Conservation (phyloP, 1,284 basidiomycete species). For the Wallemia ichthyophaga region DNA sequence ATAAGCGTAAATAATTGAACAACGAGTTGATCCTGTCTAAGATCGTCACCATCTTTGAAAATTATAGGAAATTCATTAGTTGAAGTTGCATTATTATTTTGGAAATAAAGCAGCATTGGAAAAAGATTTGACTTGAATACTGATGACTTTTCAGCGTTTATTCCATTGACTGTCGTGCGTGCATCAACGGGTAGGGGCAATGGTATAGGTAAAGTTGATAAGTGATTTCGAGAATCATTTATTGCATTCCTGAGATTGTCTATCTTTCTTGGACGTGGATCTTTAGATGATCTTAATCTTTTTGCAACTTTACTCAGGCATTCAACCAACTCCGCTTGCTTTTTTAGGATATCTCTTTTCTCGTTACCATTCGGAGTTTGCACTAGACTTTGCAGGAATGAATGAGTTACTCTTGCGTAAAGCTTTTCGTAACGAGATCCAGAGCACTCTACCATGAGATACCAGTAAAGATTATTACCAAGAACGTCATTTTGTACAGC, state of each 20-base stretch:
- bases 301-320: slow-evolving; percentile 52
- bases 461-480: slow-evolving; percentile 88
- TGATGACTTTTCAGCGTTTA: slow-evolving; percentile 65
- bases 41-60: slow-evolving; percentile 96
- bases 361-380: slow-evolving; percentile 42
- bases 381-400: slow-evolving; percentile 58
- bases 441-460: slow-evolving; percentile 72
- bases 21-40: slow-evolving; percentile 90
- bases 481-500: slow-evolving; percentile 53
- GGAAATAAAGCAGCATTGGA: slow-evolving; percentile 64
- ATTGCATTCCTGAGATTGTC: slow-evolving; percentile 64
- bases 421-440: slow-evolving; percentile 50
- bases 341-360: slow-evolving; percentile 43
- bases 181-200: slow-evolving; percentile 74
- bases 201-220: slow-evolving; percentile 34
- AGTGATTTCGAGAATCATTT: slow-evolving; percentile 50
- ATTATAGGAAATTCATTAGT: slow-evolving; percentile 55
- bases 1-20: slow-evolving; percentile 92
- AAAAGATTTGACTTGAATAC: slow-evolving; percentile 95
- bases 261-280: slow-evolving; percentile 82
- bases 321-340: slow-evolving; percentile 61
- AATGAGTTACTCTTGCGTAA: slow-evolving; percentile 64
- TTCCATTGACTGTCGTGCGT: slow-evolving; percentile 43
- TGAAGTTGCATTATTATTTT: slow-evolving; percentile 3
- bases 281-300: slow-evolving; percentile 65